A percentile compares a stretch with the other conserved stretches of the same genome.
phyloP scores from a whole-genome alignment of 305 asterid species.

The Caryopteris hybrid region DNA sequence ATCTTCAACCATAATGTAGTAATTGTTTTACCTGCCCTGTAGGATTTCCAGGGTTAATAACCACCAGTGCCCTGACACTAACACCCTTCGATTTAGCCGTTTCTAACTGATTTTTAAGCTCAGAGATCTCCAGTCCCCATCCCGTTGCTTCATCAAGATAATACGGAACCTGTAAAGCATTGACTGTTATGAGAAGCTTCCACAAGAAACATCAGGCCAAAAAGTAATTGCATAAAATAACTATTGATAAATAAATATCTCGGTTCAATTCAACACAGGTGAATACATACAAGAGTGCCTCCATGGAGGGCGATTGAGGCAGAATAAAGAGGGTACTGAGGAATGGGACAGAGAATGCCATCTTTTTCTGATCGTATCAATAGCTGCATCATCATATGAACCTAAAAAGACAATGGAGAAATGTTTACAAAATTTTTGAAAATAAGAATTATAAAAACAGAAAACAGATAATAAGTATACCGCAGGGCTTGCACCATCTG shows the following conservation, averaged over 20 bases:
- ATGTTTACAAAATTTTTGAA: too few relatives aligned
- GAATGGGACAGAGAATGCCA: slow-evolving; percentile 88
- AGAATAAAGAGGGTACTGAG: slow-evolving; percentile 92
- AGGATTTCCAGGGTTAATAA: slow-evolving; percentile 91
- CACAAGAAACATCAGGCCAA: not conserved
- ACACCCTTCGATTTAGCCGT: slow-evolving; percentile 68
- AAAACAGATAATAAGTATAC: slow-evolving; percentile 11
- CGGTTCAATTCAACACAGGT: not conserved
- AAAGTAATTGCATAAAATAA: too few relatives aligned
- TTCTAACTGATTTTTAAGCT: slow-evolving; percentile 69
- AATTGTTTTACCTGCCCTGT: slow-evolving; percentile 59
- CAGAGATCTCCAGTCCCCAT: slow-evolving; percentile 80
- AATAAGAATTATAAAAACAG: not conserved
- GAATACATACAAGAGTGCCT: slow-evolving; percentile 70
- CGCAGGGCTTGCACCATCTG: slow-evolving; percentile 96
- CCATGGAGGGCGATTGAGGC: slow-evolving; percentile 96
- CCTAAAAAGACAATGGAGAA: slow-evolving; percentile 31
- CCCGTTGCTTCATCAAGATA: slow-evolving; percentile 87
- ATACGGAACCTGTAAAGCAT: slow-evolving; percentile 60
- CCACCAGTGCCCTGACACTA: slow-evolving; percentile 74
- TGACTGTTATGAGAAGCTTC: not conserved
- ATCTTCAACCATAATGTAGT: not conserved
- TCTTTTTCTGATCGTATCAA: slow-evolving; percentile 64
- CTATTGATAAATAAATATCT: too few relatives aligned
- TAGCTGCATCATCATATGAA: slow-evolving; percentile 97